Evolutionary conservation across 1,284 basidiomycete genomes (phyloP), one percentile per base, ranked within the genome.

Genomic region (Leccinum fuscescens): DNA sequence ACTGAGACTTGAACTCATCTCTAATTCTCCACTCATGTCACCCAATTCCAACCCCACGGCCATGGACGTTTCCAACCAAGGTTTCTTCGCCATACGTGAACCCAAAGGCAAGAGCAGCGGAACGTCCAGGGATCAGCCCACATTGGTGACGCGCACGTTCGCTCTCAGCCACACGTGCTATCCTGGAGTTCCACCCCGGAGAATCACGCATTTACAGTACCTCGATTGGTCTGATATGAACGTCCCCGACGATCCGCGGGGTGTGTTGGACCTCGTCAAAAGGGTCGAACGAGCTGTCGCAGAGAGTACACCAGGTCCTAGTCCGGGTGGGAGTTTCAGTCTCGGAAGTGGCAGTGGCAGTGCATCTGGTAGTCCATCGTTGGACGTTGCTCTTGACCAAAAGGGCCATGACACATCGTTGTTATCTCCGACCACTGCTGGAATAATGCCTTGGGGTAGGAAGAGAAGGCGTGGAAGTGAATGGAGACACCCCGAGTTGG

Each of bases 191-290:
- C 79, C 82, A 1, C 79, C 86, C 1, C 80, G 92, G 15, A 80
- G 77, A 61, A 78, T 93, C 12, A 82, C 86, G 1, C 94, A 97
- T 69, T 78, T 96, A 52, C 94, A 98, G 73, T 96, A 93, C 69
- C 81, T 94, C 54, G 88, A 89, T 33, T 98, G 94, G 94, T 93
- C 94, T 2, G 94, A 98, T 70, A 90, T 96, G 78, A 94, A 95
- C 71, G 93, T 97, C 3, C 94, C 95, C 1, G 86, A 90, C 8
- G 86, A 92, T 60, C 87, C 94, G 0, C 78, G 82, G 4, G 88
- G 88, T 3, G 77, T 97, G 27, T 75, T 96, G 48, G 78, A 82
- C 4, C 80, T 97, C 35, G 84, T 96, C 60, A 82, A 82, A 35
- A 81, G 85, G 54, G 82, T 86, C 0, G 85, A 88, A 54, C 76